Percentiles rank a stretch among this genome's conserved stretches.
phyloP scores from a whole-genome alignment of 1,284 basidiomycete genomes.

The Cryptococcus sp. region DNA sequence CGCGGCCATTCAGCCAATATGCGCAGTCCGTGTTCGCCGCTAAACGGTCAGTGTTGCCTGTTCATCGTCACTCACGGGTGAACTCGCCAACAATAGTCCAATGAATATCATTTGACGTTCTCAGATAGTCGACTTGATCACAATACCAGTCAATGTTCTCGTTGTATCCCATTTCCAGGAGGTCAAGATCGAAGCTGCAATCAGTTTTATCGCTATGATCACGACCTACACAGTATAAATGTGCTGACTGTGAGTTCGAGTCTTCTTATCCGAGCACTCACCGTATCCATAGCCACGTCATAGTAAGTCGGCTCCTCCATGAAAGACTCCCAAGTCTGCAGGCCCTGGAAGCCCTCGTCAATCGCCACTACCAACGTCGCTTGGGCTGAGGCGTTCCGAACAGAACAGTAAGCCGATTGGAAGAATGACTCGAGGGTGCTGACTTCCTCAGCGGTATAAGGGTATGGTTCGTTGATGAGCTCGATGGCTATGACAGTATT shows the following conservation, averaged over 20 bases:
- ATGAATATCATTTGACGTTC: constrained; percentile 57
- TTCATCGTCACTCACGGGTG: constrained; percentile 65
- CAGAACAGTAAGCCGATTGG: constrained; percentile 29
- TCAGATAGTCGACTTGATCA: constrained; percentile 56
- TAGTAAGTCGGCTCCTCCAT: constrained; percentile 54
- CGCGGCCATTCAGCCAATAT: constrained; percentile 63
- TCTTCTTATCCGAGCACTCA: constrained; percentile 20
- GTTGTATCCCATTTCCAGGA: constrained; percentile 37
- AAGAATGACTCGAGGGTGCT: constrained; percentile 36
- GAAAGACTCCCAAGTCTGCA: constrained; percentile 75
- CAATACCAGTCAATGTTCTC: constrained; percentile 60
- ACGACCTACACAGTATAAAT: constrained; percentile 54
- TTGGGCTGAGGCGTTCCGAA: constrained; percentile 56
- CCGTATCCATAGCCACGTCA: constrained; percentile 45
- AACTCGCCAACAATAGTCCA: constrained; percentile 87
- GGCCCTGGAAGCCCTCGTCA: constrained; percentile 78
- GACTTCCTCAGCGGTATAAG: constrained; percentile 26
- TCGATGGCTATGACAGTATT: constrained; percentile 60
- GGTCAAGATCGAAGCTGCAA: constrained; percentile 30
- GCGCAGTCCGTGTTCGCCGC: constrained; percentile 45
- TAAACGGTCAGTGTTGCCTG: constrained; percentile 2
- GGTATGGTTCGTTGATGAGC: constrained; percentile 50
- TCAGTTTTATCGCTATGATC: neutral
- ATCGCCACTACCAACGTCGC: constrained; percentile 61
- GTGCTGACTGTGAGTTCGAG: constrained; percentile 39